Conservation (phyloP, 2,329 filamentous ascomycete species). For the Fusarium secorum region DNA sequence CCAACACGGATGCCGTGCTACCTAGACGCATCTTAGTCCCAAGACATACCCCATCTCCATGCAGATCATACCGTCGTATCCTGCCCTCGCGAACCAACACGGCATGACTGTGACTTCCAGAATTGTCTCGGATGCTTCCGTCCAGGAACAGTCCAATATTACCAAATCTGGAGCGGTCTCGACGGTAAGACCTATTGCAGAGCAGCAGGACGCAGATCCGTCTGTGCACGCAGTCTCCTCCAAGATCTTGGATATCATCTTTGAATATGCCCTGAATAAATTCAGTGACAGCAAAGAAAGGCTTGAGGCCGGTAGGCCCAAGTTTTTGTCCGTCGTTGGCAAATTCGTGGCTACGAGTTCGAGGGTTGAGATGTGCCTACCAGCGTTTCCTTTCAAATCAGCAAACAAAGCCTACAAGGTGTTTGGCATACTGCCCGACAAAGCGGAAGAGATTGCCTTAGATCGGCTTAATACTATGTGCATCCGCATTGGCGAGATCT, state of each 20-base stretch:
- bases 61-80: not conserved
- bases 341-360: not conserved
- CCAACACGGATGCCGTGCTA: not conserved
- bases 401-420: constrained; percentile 48
- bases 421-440: constrained; percentile 43
- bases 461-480: constrained; percentile 42
- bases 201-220: not conserved
- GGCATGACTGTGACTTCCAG: not conserved
- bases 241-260: not conserved
- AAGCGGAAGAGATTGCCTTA: constrained; percentile 44
- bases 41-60: not conserved
- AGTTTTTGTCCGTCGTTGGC: not conserved
- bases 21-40: not conserved
- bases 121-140: not conserved
- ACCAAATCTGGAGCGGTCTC: not conserved
- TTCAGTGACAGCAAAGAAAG: constrained; percentile 6
- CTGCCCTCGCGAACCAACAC: not conserved
- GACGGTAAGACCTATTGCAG: not conserved
- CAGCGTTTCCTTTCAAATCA: constrained; percentile 46
- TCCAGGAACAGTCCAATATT: not conserved
- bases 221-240: not conserved
- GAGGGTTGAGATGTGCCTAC: constrained; percentile 35
- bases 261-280: constrained; percentile 12
- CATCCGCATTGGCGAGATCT: constrained; percentile 38
- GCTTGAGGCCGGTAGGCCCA: not conserved